phyloP scores from a whole-genome alignment of 176 grass and related monocot genomes.

The Oryza nivara region DNA sequence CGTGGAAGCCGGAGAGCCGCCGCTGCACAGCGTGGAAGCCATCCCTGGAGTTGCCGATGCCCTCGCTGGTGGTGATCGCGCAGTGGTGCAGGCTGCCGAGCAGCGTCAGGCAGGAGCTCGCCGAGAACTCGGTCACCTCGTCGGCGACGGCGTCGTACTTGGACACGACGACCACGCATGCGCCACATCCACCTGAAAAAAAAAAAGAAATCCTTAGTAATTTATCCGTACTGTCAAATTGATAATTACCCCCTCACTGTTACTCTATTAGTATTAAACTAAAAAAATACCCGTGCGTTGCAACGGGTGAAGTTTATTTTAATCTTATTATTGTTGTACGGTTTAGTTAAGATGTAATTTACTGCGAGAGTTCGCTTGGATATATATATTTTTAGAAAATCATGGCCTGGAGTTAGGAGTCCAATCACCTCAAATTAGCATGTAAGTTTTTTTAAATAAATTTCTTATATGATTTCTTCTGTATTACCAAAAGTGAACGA shows the following conservation, averaged over 20 bases:
- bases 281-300: too few species aligned
- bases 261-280: too few species aligned
- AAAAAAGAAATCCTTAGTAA: not conserved
- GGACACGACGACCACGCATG: slow-evolving; percentile 80
- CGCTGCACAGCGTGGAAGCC: slow-evolving; percentile 79
- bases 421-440: too few species aligned
- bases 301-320: too few species aligned
- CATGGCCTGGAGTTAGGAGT: too few species aligned
- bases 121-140: slow-evolving; percentile 62
- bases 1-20: slow-evolving; percentile 75
- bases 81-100: slow-evolving; percentile 59
- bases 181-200: slow-evolving; percentile 77
- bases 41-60: slow-evolving; percentile 69
- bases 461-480: too few species aligned
- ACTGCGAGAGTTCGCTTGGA: too few species aligned
- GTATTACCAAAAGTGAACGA: too few species aligned
- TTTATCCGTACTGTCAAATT: not conserved
- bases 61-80: slow-evolving; percentile 84
- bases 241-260: not conserved
- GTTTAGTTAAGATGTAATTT: too few species aligned
- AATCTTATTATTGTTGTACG: too few species aligned
- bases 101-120: slow-evolving; percentile 84
- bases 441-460: too few species aligned
- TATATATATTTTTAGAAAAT: too few species aligned
- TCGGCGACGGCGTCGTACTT: slow-evolving; percentile 57